Percentiles rank a stretch among this genome's conserved stretches.
These are phyloP conservation scores for Groenewaldozyma auringiensis DNA, from an alignment of 1,139 yeast genomes.

Conservation along the genomic window DNA sequence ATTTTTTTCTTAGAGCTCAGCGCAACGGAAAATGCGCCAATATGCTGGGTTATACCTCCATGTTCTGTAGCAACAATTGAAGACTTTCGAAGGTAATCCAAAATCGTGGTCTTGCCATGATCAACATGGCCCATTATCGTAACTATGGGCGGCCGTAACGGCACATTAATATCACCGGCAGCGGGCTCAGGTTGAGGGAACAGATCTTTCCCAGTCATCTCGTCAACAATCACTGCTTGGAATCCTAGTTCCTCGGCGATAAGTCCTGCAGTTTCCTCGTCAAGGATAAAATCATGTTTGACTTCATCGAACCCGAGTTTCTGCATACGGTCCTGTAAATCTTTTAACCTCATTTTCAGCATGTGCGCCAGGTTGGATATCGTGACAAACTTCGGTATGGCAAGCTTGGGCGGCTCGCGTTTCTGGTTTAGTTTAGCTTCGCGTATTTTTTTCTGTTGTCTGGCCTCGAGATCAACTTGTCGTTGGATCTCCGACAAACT, in stretches of 20 bases:
- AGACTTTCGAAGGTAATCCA: conserved; percentile 78
- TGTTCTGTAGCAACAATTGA: conserved; percentile 76
- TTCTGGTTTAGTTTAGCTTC: background rate
- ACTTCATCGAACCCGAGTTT: conserved; percentile 71
- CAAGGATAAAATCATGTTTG: conserved; percentile 72
- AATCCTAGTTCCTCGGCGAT: conserved; percentile 87
- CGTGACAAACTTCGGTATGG: conserved; percentile 65
- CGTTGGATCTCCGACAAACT: background rate
- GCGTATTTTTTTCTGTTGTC: background rate
- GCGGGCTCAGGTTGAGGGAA: conserved; percentile 38
- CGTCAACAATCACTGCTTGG: conserved; percentile 44
- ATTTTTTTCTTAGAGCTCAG: conserved; percentile 68
- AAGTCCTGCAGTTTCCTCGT: conserved; percentile 74
- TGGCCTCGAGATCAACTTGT: background rate
- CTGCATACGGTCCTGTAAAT: conserved; percentile 50
- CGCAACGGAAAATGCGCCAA: conserved; percentile 88
- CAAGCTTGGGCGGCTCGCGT: conserved; percentile 27
- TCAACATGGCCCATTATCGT: conserved; percentile 99
- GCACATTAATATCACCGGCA: conserved; percentile 37
- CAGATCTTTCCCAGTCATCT: conserved; percentile 56
- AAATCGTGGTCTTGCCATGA: conserved; percentile 93
- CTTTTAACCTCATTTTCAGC: conserved; percentile 55
- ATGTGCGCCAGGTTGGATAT: conserved; percentile 71
- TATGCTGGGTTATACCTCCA: conserved; percentile 98
- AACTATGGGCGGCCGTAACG: conserved; percentile 83